Conservation (phyloP, 257 asterid genomes). For the Echites panduratus region DNA sequence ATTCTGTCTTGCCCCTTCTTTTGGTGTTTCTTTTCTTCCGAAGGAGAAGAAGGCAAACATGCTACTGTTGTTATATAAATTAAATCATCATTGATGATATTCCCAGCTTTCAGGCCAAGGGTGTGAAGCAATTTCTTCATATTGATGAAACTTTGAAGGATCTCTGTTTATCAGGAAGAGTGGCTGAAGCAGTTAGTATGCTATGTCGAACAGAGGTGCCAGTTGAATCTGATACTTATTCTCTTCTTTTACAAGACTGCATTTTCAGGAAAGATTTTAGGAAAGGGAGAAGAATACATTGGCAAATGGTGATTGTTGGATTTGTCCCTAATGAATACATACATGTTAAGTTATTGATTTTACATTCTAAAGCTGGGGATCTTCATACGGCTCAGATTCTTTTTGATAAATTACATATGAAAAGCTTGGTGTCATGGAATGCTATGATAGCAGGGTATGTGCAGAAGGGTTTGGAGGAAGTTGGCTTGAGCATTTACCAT, state of each 20-base stretch:
- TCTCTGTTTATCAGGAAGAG: conserved; percentile 78
- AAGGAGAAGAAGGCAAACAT: conserved; percentile 23
- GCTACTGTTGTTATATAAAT: conserved; percentile 21
- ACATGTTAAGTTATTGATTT: conserved; percentile 64
- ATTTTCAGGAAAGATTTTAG: conserved; percentile 59
- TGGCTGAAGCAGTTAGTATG: conserved; percentile 75
- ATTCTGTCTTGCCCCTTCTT: conserved; percentile 3
- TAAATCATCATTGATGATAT: conserved; percentile 40
- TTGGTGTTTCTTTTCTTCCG: background rate
- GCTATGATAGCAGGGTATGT: conserved; percentile 79
- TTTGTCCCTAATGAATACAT: conserved; percentile 67
- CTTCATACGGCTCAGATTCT: conserved; percentile 46
- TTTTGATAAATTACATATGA: conserved; percentile 45
- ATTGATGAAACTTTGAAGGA: conserved; percentile 71
- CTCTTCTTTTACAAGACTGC: conserved; percentile 88
- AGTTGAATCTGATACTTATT: conserved; percentile 61
- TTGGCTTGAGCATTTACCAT: conserved; percentile 60
- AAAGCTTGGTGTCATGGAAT: conserved; percentile 72
- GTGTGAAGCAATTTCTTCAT: conserved; percentile 29
- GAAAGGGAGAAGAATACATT: conserved; percentile 75
- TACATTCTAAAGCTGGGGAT: conserved; percentile 82
- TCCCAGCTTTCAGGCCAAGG: conserved; percentile 81
- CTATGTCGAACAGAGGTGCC: conserved; percentile 58
- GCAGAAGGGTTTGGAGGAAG: conserved; percentile 69
- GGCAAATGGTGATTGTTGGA: conserved; percentile 75